phyloP scores from a whole-genome alignment of 495 filamentous ascomycete genomes.

The Aspergillus ellipticus region DNA sequence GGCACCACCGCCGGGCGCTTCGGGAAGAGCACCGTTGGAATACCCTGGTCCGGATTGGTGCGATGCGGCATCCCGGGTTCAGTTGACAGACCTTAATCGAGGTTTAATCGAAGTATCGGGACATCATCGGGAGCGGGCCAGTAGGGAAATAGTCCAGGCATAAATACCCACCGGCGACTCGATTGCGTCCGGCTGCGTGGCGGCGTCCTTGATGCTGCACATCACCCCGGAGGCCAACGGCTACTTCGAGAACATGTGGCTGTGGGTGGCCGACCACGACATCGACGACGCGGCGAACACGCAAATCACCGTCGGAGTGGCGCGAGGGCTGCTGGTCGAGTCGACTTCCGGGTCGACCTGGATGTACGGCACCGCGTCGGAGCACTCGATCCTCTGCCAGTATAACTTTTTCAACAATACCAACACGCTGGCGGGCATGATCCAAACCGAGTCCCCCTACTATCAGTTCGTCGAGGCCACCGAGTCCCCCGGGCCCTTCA shows the following conservation, averaged over 20 bases:
- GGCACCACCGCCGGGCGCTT: not conserved
- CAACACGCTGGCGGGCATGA: slow-evolving; percentile 65
- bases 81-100: no score
- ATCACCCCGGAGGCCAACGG: slow-evolving; percentile 45
- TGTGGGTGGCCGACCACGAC: slow-evolving; percentile 58
- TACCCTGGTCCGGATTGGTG: no score
- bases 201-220: slow-evolving; percentile 52
- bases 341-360: slow-evolving; percentile 32
- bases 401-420: slow-evolving; percentile 66
- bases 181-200: slow-evolving; percentile 28
- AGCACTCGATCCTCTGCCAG: slow-evolving; percentile 72
- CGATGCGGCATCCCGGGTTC: no score
- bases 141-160: no score
- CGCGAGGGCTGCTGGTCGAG: slow-evolving; percentile 12
- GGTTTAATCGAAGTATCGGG: no score
- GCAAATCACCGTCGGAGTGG: slow-evolving; percentile 15
- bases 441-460: slow-evolving; percentile 74
- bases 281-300: slow-evolving; percentile 33
- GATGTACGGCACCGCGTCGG: slow-evolving; percentile 65
- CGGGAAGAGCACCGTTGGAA: slow-evolving; percentile 1
- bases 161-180: slow-evolving; percentile 14
- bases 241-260: slow-evolving; percentile 61
- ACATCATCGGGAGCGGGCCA: no score
- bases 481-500: slow-evolving; percentile 52
- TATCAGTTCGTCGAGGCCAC: slow-evolving; percentile 54